Evolutionary conservation across 202 grass and related monocot species (phyloP).

Genomic region (Musa balbisiana): DNA sequence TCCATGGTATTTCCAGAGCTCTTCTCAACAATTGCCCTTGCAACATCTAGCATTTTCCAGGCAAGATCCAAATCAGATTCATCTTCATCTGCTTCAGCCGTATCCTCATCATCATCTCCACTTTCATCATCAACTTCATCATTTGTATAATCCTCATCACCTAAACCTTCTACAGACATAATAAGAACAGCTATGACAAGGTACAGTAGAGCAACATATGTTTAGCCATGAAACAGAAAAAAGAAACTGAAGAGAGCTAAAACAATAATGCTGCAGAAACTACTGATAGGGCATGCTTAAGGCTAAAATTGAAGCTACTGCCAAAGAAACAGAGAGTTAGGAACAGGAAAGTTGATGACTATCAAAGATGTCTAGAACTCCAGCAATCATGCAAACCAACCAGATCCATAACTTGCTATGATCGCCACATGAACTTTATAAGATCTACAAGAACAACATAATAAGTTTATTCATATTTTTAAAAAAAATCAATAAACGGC

Average conservation of each 20-base stretch:
- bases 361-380: too few species aligned
- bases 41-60: slow-evolving; percentile 93
- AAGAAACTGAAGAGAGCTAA: background rate
- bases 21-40: slow-evolving; percentile 85
- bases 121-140: slow-evolving; percentile 32
- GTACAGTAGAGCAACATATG: slow-evolving; percentile 3
- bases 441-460: too few species aligned
- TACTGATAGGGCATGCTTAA: too few species aligned
- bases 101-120: slow-evolving; percentile 47
- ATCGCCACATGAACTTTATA: too few species aligned
- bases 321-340: too few species aligned
- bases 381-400: too few species aligned
- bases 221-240: background rate
- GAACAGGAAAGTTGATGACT: too few species aligned
- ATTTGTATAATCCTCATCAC: slow-evolving; percentile 29
- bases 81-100: slow-evolving; percentile 45
- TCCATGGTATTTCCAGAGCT: slow-evolving; percentile 45
- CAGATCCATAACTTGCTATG: too few species aligned
- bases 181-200: background rate
- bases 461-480: too few species aligned
- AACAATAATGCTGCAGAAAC: too few species aligned
- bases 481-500: too few species aligned
- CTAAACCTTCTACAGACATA: slow-evolving; percentile 10
- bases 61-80: slow-evolving; percentile 91
- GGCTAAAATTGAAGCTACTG: too few species aligned